Percentiles rank a stretch among this genome's conserved stretches.
Conservation (phyloP, 2,329 filamentous ascomycete species). For the Lachnellula willkommii region DNA sequence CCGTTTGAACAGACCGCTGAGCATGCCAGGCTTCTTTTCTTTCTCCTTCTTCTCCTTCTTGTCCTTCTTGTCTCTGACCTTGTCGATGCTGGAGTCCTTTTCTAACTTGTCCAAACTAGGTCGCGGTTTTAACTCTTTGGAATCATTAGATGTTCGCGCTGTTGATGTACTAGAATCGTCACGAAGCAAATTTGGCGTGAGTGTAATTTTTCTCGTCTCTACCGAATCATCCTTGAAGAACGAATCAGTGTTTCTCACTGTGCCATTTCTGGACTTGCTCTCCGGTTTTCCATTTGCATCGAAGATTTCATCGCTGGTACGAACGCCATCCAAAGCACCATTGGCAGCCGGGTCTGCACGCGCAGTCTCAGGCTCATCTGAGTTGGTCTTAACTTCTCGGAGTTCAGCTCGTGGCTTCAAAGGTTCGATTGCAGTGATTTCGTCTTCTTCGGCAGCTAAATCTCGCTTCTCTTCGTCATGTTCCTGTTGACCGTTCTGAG, state of each 20-base stretch:
- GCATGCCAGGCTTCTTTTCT: slow-evolving; percentile 52
- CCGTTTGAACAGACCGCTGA: slow-evolving; percentile 52
- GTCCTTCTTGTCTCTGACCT: slow-evolving; percentile 62
- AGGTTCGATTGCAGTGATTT: slow-evolving; percentile 31
- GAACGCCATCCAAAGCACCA: slow-evolving; percentile 34
- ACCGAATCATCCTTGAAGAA: slow-evolving; percentile 96
- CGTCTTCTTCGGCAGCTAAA: slow-evolving; percentile 33
- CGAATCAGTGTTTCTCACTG: slow-evolving; percentile 85
- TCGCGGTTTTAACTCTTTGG: slow-evolving; percentile 49
- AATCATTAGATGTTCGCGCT: slow-evolving; percentile 37
- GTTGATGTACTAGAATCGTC: slow-evolving; percentile 57
- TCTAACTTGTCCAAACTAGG: slow-evolving; percentile 73
- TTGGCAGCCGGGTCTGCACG: slow-evolving; percentile 14
- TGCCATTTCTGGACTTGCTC: slow-evolving; percentile 73
- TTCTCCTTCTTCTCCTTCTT: slow-evolving; percentile 55
- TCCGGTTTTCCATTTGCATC: slow-evolving; percentile 49
- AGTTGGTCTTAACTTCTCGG: slow-evolving; percentile 25
- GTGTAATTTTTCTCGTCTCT: slow-evolving; percentile 94
- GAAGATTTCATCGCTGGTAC: slow-evolving; percentile 64
- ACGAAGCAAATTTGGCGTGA: slow-evolving; percentile 86
- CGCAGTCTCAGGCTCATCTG: slow-evolving; percentile 17
- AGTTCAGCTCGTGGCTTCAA: slow-evolving; percentile 38
- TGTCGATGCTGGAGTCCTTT: slow-evolving; percentile 60
- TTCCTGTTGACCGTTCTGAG: slow-evolving; percentile 44
- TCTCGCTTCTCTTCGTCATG: slow-evolving; percentile 24